Evolutionary conservation across 495 filamentous ascomycete genomes (phyloP), one percentile per base, ranked within the genome.

Genomic region (Aspergillus ellipticus): DNA sequence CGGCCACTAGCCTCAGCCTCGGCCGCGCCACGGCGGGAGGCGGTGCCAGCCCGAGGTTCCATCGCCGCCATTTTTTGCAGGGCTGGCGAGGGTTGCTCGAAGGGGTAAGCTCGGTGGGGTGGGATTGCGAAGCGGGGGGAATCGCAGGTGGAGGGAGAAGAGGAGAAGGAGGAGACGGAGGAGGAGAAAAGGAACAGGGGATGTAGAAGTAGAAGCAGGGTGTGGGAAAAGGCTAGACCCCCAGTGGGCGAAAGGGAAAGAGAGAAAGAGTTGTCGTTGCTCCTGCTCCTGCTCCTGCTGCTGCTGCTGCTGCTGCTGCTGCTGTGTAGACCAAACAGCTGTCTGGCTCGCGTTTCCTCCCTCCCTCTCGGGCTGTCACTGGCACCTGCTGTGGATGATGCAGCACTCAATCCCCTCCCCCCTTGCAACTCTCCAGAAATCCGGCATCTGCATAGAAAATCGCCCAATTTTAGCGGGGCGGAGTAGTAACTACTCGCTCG

Each of bases 391-490:
- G 42, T 54, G 49, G 50, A 26, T 48, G 42, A 42, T 58, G 58
- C 59, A 65, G 56, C 56, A 65, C 50, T 56, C 39, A 59, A 51
- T 47, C 47, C 39, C 51, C 19, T 16, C 26, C 46, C 57, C 63
- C 63, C 63, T 65, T 65, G 63, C 63, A 62, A 56, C 39, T 51
- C n/a, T 56, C 16, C 35, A 58, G 49, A 53, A 54, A 59, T 42
- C 28, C 47, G 46, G 29, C 52, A 53, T 56, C 54, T 53, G 48
- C 43, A 47, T 47, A 10, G 43, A 20, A 47, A 24, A 20, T 29
- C 22, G 11, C 21, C 52, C 49, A 47, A 33, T 53, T 43, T 29
- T 53, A 48, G n/a, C 31, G 19, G 9, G n/a, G 51, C 42, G 16
- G 13, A 45, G 5, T 17, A 0, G 42, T 22, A 22, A 10, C 3